Base-by-base conservation (phyloP, 805 yeast genomes). In the Barnettozyma sucrosica region DNA sequence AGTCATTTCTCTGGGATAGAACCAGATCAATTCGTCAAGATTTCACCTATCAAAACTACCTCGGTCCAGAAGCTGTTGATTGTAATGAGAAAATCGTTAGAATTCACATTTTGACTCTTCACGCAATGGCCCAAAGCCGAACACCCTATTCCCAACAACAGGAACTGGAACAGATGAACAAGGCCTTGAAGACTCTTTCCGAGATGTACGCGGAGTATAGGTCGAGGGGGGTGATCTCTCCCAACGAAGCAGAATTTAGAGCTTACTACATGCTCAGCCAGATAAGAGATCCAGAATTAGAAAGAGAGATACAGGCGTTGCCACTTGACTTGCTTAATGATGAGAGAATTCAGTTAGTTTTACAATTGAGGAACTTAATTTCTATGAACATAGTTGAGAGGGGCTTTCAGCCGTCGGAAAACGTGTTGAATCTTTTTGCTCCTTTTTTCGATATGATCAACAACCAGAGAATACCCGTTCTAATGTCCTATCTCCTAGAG, bases 21-120 rank as follows among this genome's bases (percentile, higher is more conserved):
- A 93, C 97, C 19, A 76, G 99, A 55, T 89, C 97, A 0, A 90
- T 93, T 39, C 76, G 99, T 61, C 98, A 93, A 65, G 99, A 93
- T 64, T 93, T 93, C 66, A 90, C 97, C 0, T 90, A 87, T 60
- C 99, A 93, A 62, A 92, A 92, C 63, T 92, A 82, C 57, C 83
- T 82, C 37, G 99, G 98, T 0, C 86, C 90, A 2, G 98, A 93
- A 62, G 95, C 97, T 2, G 78, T 92, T 9, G 92, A 85, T 55
- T 93, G 98, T 64, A 87, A 88, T 58, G 99, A 93, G 64, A 71
- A 83, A 45, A 93, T 93, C 55, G 96, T 89, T 5, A 71, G 99
- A 46, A 84, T 90, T 19, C 99, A 93, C 62, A 73, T 92, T 23
- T 61, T 88, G 14, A 82, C 86, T 1, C 66, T 90, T 34, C 98